Percentiles rank a stretch among this genome's conserved stretches.
Conservation (phyloP, 345 rosid species). For the Microcos paniculata region DNA sequence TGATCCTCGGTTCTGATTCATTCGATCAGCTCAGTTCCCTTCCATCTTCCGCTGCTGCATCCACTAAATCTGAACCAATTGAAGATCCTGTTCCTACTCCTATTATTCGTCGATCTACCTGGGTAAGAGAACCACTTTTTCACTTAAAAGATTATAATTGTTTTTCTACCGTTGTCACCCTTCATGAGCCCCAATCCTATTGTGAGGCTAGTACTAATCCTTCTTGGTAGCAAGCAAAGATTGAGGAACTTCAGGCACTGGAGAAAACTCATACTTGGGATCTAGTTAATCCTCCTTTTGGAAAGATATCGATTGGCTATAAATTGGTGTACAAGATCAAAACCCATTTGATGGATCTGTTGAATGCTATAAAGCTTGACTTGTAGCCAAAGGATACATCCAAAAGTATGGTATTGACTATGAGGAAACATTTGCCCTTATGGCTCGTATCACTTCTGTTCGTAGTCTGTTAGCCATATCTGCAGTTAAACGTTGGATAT, state of each 20-base stretch:
- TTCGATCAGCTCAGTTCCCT: no score
- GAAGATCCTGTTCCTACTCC: no score
- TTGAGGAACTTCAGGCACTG: neutral
- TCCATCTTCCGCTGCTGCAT: no score
- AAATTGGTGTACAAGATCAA: neutral
- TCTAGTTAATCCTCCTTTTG: neutral
- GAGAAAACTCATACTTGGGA: neutral
- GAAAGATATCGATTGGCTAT: neutral
- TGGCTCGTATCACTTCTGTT: neutral
- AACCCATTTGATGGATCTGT: neutral
- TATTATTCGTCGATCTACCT: no score
- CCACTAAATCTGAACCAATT: no score
- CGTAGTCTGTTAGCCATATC: neutral
- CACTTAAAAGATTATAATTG: no score
- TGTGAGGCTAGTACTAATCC: neutral
- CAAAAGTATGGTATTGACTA: neutral
- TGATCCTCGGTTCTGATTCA: no score
- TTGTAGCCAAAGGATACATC: neutral
- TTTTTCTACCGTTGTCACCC: no score
- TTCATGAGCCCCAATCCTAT: no score
- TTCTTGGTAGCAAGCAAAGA: neutral
- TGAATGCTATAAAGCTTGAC: neutral
- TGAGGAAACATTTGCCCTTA: neutral
- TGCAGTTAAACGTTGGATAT: no score
- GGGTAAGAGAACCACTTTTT: no score